Percentiles rank a stretch among this genome's conserved stretches.
These are phyloP conservation scores for Haplographium delicatum DNA, from an alignment of 495 filamentous ascomycete genomes.

Conservation along the genomic window DNA sequence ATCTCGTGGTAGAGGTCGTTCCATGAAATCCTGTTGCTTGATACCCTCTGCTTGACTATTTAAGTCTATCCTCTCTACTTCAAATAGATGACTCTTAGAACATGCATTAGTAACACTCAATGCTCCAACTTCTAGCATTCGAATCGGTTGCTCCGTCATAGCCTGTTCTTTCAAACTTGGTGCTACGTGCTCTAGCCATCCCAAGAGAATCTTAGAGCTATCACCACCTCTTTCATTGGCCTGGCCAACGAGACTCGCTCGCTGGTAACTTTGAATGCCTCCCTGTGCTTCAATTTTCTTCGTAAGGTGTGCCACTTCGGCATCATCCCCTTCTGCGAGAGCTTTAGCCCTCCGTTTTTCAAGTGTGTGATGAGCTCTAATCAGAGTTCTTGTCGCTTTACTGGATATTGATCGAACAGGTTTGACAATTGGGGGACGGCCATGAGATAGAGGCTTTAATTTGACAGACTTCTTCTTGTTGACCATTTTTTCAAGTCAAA, in stretches of 20 bases:
- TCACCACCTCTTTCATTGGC: conserved; percentile 81
- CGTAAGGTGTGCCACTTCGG: conserved; percentile 49
- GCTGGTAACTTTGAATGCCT: conserved; percentile 79
- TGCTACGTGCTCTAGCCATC: conserved; percentile 65
- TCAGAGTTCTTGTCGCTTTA: conserved; percentile 72
- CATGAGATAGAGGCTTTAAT: conserved; percentile 54
- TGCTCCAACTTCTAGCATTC: conserved; percentile 84
- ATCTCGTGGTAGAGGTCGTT: conserved; percentile 62
- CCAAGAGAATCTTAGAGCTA: conserved; percentile 76
- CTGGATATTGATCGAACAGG: conserved; percentile 59
- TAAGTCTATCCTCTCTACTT: conserved; percentile 83
- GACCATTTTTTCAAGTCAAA: conserved; percentile 28
- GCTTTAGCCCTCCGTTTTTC: conserved; percentile 73
- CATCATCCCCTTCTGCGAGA: conserved; percentile 53
- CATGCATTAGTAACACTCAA: conserved; percentile 82
- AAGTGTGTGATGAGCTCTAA: conserved; percentile 78
- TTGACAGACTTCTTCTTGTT: conserved; percentile 31
- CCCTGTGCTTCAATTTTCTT: conserved; percentile 62
- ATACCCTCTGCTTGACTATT: conserved; percentile 80
- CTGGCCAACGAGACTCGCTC: conserved; percentile 85
- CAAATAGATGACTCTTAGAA: conserved; percentile 61
- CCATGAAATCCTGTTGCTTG: conserved; percentile 89
- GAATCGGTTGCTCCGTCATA: conserved; percentile 32
- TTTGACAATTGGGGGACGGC: conserved; percentile 57
- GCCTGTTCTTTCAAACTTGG: conserved; percentile 22